Conservation (phyloP, 2,329 filamentous ascomycete genomes). For the Hymenoscyphus scutula region DNA sequence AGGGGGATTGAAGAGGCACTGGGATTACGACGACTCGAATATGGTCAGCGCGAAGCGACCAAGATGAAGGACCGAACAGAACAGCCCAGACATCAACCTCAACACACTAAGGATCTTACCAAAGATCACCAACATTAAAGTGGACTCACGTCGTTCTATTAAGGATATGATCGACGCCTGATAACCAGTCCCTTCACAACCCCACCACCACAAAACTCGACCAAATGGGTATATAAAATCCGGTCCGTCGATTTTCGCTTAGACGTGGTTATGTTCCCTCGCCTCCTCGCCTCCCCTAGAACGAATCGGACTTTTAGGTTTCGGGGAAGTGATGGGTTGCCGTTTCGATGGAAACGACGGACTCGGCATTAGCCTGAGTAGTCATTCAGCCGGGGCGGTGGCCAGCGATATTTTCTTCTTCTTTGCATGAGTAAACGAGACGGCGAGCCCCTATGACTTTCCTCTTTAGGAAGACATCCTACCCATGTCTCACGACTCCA, state of each 20-base stretch:
- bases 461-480: background rate
- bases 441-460: background rate
- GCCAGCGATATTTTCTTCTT: background rate
- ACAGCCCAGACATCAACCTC: background rate
- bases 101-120: background rate
- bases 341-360: background rate
- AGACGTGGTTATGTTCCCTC: background rate
- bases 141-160: background rate
- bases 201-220: background rate
- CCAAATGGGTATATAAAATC: background rate
- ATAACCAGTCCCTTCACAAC: background rate
- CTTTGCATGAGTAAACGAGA: background rate
- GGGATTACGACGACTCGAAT: constrained; percentile 45
- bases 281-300: background rate
- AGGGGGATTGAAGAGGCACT: constrained; percentile 59
- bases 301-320: constrained; percentile 5
- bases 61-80: constrained; percentile 22
- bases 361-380: constrained; percentile 2
- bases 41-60: constrained; percentile 30
- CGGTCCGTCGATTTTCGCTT: background rate
- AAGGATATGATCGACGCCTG: background rate
- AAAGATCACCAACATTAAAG: background rate
- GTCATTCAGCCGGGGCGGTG: background rate
- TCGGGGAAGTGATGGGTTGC: background rate
- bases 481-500: background rate